Conservation (phyloP, 2,329 filamentous ascomycete species). For the Ampelomyces quisqualis region DNA sequence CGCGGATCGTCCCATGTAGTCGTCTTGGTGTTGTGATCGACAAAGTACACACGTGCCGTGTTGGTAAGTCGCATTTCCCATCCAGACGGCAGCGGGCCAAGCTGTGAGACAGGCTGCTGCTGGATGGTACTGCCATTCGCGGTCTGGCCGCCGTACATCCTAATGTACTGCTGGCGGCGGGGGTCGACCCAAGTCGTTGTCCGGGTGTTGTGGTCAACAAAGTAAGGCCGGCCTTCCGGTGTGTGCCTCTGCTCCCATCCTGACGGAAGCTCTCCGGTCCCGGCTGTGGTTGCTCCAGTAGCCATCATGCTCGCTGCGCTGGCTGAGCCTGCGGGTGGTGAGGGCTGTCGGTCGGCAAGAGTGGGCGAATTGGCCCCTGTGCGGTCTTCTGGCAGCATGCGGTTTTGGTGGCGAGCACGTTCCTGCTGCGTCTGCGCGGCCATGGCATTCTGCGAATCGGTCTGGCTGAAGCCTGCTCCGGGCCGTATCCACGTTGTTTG, state of each 20-base stretch:
- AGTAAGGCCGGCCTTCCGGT: slow-evolving; percentile 91
- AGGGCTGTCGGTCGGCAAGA: slow-evolving; percentile 56
- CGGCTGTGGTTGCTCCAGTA: slow-evolving; percentile 89
- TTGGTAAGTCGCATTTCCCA: slow-evolving; percentile 99
- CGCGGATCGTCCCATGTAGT: slow-evolving; percentile 98
- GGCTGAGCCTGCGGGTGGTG: slow-evolving; percentile 42
- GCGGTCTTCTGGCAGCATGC: slow-evolving; percentile 91
- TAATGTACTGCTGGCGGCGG: slow-evolving; percentile 93
- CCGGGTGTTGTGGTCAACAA: slow-evolving; percentile 96
- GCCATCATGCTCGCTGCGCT: slow-evolving; percentile 84
- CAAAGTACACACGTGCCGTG: slow-evolving; percentile 96
- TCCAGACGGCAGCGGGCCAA: slow-evolving; percentile 90
- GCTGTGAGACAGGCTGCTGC: slow-evolving; percentile 94
- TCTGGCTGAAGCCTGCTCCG: slow-evolving; percentile 72
- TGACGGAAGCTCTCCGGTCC: slow-evolving; percentile 89
- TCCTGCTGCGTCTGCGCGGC: slow-evolving; percentile 93
- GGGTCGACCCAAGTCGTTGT: slow-evolving; percentile 99
- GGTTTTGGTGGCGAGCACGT: slow-evolving; percentile 88
- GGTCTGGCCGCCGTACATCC: slow-evolving; percentile 93
- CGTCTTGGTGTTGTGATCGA: slow-evolving; percentile 99
- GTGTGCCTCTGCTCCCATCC: slow-evolving; percentile 97
- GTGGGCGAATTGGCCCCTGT: slow-evolving; percentile 92
- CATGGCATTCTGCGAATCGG: slow-evolving; percentile 73
- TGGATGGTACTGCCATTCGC: slow-evolving; percentile 77
- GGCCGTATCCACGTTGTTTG: slow-evolving; percentile 96